phyloP scores from a whole-genome alignment of 805 yeast genomes.

The Blastobotrys muscicola region DNA sequence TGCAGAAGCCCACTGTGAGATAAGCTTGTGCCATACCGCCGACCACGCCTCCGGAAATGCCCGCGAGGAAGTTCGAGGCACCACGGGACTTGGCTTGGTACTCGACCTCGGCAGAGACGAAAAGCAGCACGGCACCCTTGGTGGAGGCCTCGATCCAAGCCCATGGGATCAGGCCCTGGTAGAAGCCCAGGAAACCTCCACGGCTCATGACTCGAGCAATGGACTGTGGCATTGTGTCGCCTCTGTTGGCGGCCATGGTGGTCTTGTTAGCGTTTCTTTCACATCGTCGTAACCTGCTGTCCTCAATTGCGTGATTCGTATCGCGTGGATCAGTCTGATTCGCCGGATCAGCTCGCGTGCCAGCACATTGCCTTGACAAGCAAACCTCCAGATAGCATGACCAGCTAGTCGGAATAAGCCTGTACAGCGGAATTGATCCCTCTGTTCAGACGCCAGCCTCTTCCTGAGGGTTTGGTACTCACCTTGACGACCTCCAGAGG shows the following conservation, averaged over 20 bases:
- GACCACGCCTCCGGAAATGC: constrained; percentile 90
- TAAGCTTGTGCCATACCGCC: constrained; percentile 98
- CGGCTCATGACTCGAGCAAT: constrained; percentile 76
- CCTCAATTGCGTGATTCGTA: too few relatives aligned
- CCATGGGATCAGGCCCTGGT: constrained; percentile 98
- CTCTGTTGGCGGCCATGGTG: constrained; percentile 96
- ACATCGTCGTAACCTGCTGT: too few relatives aligned
- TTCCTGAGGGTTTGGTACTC: too few relatives aligned
- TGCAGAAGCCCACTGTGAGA: constrained; percentile 92
- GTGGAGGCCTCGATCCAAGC: constrained; percentile 99
- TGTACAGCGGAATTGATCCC: too few relatives aligned
- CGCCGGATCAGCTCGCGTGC: too few relatives aligned
- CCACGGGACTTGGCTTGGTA: constrained; percentile 59
- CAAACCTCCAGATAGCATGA: too few relatives aligned
- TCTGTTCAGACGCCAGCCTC: too few relatives aligned
- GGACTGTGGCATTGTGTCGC: constrained; percentile 56
- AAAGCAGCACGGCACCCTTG: constrained; percentile 90
- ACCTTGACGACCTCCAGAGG: constrained; percentile 79
- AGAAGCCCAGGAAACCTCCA: constrained; percentile 88
- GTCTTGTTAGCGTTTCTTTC: constrained; percentile 37
- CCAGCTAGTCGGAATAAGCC: too few relatives aligned
- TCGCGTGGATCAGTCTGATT: constrained; percentile 6
- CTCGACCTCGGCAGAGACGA: constrained; percentile 89
- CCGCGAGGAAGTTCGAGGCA: constrained; percentile 59
- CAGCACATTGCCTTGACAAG: too few relatives aligned